phyloP scores from a whole-genome alignment of 2,329 filamentous ascomycete species.

The Bipolaris cookei region DNA sequence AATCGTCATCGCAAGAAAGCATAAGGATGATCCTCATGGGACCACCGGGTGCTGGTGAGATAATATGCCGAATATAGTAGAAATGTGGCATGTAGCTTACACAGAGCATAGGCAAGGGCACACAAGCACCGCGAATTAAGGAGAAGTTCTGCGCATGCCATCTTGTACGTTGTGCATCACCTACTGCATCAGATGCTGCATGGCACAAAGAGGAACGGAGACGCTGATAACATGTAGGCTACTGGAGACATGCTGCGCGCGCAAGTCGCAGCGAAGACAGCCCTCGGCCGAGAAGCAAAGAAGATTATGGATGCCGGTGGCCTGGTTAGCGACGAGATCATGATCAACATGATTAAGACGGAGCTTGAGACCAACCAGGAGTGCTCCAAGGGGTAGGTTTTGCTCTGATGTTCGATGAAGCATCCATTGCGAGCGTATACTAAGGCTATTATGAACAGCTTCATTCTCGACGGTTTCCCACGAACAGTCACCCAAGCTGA shows the following conservation, averaged over 20 bases:
- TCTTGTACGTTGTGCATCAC: conserved; percentile 67
- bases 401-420: neutral
- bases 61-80: neutral
- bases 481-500: conserved; percentile 95
- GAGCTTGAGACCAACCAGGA: conserved; percentile 93
- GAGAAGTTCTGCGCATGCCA: conserved; percentile 98
- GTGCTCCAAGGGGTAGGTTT: conserved; percentile 86
- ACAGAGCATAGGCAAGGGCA: conserved; percentile 82
- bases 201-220: neutral
- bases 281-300: conserved; percentile 93
- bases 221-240: conserved; percentile 64
- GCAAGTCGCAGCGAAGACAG: conserved; percentile 96
- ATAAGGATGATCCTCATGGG: conserved; percentile 98
- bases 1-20: conserved; percentile 60
- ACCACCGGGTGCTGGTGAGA: conserved; percentile 92
- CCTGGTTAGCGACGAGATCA: conserved; percentile 97
- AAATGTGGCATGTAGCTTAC: conserved; percentile 31
- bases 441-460: conserved; percentile 60
- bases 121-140: conserved; percentile 97
- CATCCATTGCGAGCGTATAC: neutral
- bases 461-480: conserved; percentile 98
- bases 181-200: neutral
- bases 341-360: conserved; percentile 99
- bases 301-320: conserved; percentile 99
- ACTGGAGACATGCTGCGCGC: conserved; percentile 99